Conservation (phyloP, 169 alveolate species). For the Eimeria acervulina region DNA sequence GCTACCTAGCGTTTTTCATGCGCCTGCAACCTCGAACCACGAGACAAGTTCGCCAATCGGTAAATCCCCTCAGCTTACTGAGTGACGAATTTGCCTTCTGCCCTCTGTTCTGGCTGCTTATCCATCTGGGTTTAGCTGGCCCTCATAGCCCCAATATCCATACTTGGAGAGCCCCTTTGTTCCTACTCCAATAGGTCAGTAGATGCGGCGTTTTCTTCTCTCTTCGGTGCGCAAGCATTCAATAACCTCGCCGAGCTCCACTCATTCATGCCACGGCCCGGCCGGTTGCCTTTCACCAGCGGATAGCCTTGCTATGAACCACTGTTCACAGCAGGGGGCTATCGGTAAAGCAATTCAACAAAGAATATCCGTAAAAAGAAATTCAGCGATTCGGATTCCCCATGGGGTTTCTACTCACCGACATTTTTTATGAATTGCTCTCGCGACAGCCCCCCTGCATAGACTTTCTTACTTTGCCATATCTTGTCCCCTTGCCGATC, state of each 20-base stretch:
- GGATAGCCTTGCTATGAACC: neutral
- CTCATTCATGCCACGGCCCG: neutral
- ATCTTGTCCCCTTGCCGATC: no score
- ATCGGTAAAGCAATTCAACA: no score
- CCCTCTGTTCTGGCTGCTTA: neutral
- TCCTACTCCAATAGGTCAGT: neutral
- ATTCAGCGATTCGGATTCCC: neutral
- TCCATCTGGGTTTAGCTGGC: neutral
- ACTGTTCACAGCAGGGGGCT: neutral
- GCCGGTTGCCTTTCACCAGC: neutral
- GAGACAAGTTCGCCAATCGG: neutral
- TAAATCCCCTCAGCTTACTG: no score
- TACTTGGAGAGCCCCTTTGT: neutral
- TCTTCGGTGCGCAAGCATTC: neutral
- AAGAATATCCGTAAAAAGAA: no score
- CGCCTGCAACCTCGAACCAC: neutral
- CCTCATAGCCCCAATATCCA: no score
- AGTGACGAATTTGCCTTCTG: no score
- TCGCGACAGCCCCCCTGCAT: no score
- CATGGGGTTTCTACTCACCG: no score
- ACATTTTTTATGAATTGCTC: no score
- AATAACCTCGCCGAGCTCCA: neutral
- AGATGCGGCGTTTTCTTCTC: neutral
- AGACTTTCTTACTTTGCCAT: no score
- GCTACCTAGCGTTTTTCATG: neutral